phyloP scores from a whole-genome alignment of 768 basidiomycete species.

The Tubosaeta sp. region DNA sequence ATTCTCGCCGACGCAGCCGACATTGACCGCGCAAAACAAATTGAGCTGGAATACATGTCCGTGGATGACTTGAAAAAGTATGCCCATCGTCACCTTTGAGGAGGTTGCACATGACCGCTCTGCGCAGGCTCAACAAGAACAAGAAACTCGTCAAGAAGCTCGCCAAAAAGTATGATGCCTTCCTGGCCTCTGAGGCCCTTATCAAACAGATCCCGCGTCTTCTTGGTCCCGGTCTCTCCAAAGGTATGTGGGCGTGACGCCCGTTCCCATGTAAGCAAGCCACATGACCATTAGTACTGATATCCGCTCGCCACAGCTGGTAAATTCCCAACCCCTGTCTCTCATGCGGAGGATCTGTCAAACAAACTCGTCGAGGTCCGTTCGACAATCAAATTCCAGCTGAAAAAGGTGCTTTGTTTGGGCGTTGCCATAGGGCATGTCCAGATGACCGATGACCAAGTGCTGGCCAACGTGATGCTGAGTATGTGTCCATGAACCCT shows the following conservation, averaged over 20 bases:
- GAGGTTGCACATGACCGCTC: no score
- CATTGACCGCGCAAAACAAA: slow-evolving; percentile 98
- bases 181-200: slow-evolving; percentile 93
- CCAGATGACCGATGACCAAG: slow-evolving; percentile 96
- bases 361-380: slow-evolving; percentile 94
- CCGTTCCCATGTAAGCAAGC: not conserved
- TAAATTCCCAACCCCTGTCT: slow-evolving; percentile 98
- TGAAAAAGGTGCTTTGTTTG: slow-evolving; percentile 98
- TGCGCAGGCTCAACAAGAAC: slow-evolving; percentile 94
- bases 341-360: slow-evolving; percentile 82
- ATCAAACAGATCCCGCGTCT: slow-evolving; percentile 99
- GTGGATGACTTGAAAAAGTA: slow-evolving; percentile 99
- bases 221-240: slow-evolving; percentile 98
- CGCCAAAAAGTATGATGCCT: slow-evolving; percentile 99
- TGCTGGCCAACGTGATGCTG: slow-evolving; percentile 96
- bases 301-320: slow-evolving; percentile 56
- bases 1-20: slow-evolving; percentile 99
- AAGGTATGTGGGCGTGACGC: slow-evolving; percentile 49
- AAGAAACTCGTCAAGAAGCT: slow-evolving; percentile 99
- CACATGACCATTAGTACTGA: not conserved
- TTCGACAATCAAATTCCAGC: slow-evolving; percentile 99
- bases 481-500: slow-evolving; percentile 43
- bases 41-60: slow-evolving; percentile 98
- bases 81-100: slow-evolving; percentile 13
- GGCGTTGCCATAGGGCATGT: slow-evolving; percentile 98